phyloP scores from a whole-genome alignment of 148 eudicot genomes.

The Oxyria digyna region DNA sequence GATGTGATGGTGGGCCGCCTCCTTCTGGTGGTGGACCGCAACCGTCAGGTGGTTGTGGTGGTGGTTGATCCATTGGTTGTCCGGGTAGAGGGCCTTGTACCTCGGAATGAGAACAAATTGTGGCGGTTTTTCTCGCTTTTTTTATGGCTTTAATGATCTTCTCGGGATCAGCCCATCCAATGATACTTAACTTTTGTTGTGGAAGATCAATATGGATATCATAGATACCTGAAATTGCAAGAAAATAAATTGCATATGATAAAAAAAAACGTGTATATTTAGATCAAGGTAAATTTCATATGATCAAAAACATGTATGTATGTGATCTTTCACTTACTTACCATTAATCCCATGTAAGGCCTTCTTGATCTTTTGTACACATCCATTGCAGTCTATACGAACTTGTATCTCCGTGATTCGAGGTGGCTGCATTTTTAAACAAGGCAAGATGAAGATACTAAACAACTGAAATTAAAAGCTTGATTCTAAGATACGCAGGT shows the following conservation, averaged over 20 bases:
- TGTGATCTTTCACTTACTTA: conserved; percentile 18
- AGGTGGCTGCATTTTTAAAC: conserved; percentile 54
- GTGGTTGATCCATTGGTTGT: conserved; percentile 10
- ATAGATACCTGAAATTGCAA: conserved; percentile 45
- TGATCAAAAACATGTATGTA: not conserved
- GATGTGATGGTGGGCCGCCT: conserved; percentile 5
- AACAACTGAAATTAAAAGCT: not conserved
- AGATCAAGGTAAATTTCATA: not conserved
- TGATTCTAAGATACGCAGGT: not conserved
- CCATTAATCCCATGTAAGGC: conserved; percentile 71
- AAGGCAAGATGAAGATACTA: not conserved
- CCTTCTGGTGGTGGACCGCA: conserved; percentile 6
- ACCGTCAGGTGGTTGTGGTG: not conserved
- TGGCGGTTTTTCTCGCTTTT: conserved; percentile 63
- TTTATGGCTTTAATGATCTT: conserved; percentile 71
- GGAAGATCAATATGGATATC: conserved; percentile 56
- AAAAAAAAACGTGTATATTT: too few relatives aligned
- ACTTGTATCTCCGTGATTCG: conserved; percentile 71
- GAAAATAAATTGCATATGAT: not conserved
- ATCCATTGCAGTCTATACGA: conserved; percentile 92
- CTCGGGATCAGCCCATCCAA: conserved; percentile 82
- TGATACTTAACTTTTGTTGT: conserved; percentile 57
- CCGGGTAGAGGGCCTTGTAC: conserved; percentile 24
- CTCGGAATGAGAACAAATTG: conserved; percentile 65
- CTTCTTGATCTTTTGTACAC: conserved; percentile 89